Conservation (phyloP, 805 yeast species). For the Suhomyces xylopsoci region DNA sequence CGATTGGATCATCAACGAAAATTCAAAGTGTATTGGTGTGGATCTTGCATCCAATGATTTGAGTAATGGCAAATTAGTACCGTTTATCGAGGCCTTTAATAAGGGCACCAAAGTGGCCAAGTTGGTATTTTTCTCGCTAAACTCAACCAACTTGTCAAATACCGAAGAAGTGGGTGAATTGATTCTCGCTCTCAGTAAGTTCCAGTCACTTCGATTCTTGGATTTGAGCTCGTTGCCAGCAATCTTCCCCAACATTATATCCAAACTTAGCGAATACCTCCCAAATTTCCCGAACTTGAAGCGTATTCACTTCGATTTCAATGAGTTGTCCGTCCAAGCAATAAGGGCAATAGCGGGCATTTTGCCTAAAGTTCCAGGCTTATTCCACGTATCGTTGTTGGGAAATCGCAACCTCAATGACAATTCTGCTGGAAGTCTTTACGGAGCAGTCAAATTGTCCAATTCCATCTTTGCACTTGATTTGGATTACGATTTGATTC, state of each 20-base stretch:
- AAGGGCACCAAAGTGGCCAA: slow-evolving; percentile 25
- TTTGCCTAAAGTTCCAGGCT: slow-evolving; percentile 44
- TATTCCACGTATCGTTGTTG: slow-evolving; percentile 52
- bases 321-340: slow-evolving; percentile 45
- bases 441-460: slow-evolving; percentile 47
- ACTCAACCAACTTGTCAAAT: slow-evolving; percentile 47
- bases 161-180: slow-evolving; percentile 36
- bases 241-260: slow-evolving; percentile 49
- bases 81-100: slow-evolving; percentile 43
- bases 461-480: slow-evolving; percentile 49
- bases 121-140: slow-evolving; percentile 50
- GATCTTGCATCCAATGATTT: slow-evolving; percentile 56
- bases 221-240: slow-evolving; percentile 54
- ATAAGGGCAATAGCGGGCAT: slow-evolving; percentile 48
- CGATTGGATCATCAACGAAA: slow-evolving; percentile 45
- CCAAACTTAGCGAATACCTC: slow-evolving; percentile 41
- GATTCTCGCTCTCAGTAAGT: slow-evolving; percentile 34
- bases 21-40: slow-evolving; percentile 50
- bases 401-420: slow-evolving; percentile 48
- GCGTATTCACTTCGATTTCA: slow-evolving; percentile 54
- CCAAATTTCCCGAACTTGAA: slow-evolving; percentile 46
- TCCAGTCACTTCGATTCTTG: slow-evolving; percentile 44
- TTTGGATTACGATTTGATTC: slow-evolving; percentile 50
- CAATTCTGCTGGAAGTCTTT: slow-evolving; percentile 47
- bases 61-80: slow-evolving; percentile 44